Conservation (phyloP, 257 asterid species). For the Solanum raphanifolium region DNA sequence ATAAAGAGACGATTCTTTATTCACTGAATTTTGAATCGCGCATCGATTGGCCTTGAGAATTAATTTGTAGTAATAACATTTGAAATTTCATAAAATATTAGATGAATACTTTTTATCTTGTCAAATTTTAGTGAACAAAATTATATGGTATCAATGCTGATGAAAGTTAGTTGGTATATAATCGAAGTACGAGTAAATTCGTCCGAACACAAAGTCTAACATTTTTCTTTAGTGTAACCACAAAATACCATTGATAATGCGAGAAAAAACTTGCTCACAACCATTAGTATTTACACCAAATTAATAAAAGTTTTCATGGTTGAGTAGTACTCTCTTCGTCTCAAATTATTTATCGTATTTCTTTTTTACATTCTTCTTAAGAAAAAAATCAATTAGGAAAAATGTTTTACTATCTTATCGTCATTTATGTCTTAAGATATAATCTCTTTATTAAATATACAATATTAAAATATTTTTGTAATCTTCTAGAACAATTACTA, state of each 20-base stretch:
- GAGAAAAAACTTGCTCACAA: too few relatives aligned
- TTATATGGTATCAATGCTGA: background rate
- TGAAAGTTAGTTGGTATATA: background rate
- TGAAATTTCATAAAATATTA: background rate
- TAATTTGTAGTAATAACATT: background rate
- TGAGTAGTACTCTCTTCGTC: background rate
- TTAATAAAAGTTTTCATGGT: background rate
- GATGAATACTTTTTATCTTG: background rate
- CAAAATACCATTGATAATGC: too few relatives aligned
- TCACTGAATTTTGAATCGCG: background rate
- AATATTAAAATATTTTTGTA: too few relatives aligned
- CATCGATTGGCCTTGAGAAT: background rate
- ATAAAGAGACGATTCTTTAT: background rate
- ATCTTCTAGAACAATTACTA: background rate
- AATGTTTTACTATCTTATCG: fast-evolving
- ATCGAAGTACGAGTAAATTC: background rate
- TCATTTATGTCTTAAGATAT: background rate
- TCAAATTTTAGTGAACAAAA: background rate
- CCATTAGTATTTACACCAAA: background rate
- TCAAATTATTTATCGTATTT: background rate
- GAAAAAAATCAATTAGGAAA: background rate
- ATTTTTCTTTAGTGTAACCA: too few relatives aligned
- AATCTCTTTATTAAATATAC: background rate
- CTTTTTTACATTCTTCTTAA: background rate
- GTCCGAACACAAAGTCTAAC: background rate